These are phyloP conservation scores for Trichoderma lentiforme DNA, from an alignment of 2,329 filamentous ascomycete species.

Conservation along the genomic window DNA sequence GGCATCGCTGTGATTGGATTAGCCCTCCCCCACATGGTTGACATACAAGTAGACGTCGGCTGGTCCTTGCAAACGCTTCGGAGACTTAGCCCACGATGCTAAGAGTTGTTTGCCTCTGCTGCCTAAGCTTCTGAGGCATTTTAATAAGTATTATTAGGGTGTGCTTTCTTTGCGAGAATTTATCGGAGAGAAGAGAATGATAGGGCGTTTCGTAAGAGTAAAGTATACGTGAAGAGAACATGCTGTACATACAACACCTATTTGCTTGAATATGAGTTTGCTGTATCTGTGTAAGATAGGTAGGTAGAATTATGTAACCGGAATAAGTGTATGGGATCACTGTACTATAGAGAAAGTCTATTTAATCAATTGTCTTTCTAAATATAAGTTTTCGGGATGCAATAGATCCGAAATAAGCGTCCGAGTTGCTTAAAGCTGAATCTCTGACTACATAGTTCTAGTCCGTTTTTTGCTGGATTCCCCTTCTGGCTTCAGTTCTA, in stretches of 20 bases:
- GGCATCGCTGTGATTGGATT: not conserved
- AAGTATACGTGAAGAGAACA: not conserved
- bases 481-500: too few relatives aligned
- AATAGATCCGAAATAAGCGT: not conserved
- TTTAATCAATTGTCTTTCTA: not conserved
- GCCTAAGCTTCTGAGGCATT: not conserved
- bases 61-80: not conserved
- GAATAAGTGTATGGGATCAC: not conserved
- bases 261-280: not conserved
- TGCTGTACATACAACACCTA: not conserved
- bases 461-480: too few relatives aligned
- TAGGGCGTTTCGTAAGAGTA: not conserved
- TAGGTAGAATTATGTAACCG: not conserved
- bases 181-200: not conserved
- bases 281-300: not conserved
- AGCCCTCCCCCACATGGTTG: not conserved
- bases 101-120: not conserved
- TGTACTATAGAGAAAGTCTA: not conserved
- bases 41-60: not conserved
- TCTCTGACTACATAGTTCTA: not conserved
- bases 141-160: not conserved
- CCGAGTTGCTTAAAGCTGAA: not conserved
- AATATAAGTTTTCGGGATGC: not conserved
- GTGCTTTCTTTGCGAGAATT: not conserved
- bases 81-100: not conserved